These are phyloP conservation scores for Urtica urens DNA, from an alignment of 306 rosid genomes.

Conservation along the genomic window DNA sequence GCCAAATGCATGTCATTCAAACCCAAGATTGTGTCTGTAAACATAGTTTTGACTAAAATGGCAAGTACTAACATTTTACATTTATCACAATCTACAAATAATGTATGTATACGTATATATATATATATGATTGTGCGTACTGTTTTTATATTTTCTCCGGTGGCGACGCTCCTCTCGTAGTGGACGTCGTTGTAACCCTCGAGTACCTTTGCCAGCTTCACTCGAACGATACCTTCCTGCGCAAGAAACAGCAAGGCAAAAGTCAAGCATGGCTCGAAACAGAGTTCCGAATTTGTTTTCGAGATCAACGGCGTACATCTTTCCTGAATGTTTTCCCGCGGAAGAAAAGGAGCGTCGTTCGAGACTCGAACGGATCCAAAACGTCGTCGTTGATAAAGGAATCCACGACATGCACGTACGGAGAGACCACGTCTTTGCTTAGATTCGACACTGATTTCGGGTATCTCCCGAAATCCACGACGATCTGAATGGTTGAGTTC, in stretches of 20 bases:
- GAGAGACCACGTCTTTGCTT: constrained; percentile 80
- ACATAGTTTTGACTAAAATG: no score
- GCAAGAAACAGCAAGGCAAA: constrained; percentile 21
- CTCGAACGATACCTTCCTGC: constrained; percentile 91
- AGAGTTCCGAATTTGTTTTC: constrained; percentile 1
- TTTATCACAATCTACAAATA: background rate
- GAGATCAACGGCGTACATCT: constrained; percentile 52
- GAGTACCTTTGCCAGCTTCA: constrained; percentile 63
- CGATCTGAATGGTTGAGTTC: constrained; percentile 75
- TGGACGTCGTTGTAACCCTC: constrained; percentile 67
- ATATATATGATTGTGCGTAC: no score
- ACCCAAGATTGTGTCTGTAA: background rate
- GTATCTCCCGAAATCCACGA: constrained; percentile 92
- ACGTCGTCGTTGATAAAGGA: constrained; percentile 53
- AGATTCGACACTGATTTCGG: constrained; percentile 68
- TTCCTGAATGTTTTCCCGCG: constrained; percentile 75
- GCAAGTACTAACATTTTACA: no score
- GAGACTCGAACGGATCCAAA: constrained; percentile 71
- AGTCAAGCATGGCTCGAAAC: constrained; percentile 4
- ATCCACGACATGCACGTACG: constrained; percentile 89
- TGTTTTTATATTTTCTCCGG: constrained; percentile 62
- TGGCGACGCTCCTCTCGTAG: constrained; percentile 79
- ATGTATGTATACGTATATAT: no score
- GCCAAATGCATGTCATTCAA: background rate
- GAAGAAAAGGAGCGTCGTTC: constrained; percentile 72